Evolutionary conservation across 331 rosid genomes (phyloP).

Genomic region (Stylosanthes scabra): DNA sequence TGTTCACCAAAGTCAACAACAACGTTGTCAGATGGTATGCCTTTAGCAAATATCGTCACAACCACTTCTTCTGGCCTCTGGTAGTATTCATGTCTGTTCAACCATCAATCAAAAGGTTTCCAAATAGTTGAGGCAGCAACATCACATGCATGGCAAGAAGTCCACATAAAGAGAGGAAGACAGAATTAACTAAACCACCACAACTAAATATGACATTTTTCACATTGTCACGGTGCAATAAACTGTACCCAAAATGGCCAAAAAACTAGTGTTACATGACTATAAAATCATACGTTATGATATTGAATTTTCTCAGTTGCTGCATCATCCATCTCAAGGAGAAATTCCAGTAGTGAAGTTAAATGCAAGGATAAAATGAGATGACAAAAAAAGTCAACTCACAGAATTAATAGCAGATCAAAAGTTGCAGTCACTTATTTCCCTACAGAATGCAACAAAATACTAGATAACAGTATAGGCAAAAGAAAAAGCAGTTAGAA

Average conservation of each 20-base stretch:
- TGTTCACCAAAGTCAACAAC: constrained; percentile 86
- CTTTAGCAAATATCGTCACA: constrained; percentile 84
- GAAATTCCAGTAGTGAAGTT: too few species aligned
- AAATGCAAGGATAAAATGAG: constrained; percentile 1
- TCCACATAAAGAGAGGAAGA: too few species aligned
- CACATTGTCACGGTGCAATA: not conserved
- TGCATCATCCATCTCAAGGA: too few species aligned
- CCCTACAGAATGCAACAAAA: not conserved
- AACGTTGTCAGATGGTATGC: constrained; percentile 70
- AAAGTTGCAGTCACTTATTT: not conserved
- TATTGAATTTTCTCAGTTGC: too few species aligned
- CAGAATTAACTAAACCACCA: constrained; percentile 7
- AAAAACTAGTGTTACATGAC: not conserved
- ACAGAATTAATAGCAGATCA: not conserved
- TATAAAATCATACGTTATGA: not conserved
- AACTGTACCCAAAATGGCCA: constrained; percentile 1
- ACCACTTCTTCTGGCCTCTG: constrained; percentile 94
- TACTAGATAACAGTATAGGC: not conserved
- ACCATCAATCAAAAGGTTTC: constrained; percentile 31
- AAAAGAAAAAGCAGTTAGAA: constrained; percentile 18
- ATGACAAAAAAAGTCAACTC: not conserved
- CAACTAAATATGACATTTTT: not conserved
- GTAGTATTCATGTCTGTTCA: constrained; percentile 83
- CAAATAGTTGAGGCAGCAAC: too few species aligned
- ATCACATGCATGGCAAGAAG: too few species aligned